Evolutionary conservation across 108 stramenopile species (phyloP), one percentile per base, ranked within the genome.

Genomic region (Skeletonema grethae): DNA sequence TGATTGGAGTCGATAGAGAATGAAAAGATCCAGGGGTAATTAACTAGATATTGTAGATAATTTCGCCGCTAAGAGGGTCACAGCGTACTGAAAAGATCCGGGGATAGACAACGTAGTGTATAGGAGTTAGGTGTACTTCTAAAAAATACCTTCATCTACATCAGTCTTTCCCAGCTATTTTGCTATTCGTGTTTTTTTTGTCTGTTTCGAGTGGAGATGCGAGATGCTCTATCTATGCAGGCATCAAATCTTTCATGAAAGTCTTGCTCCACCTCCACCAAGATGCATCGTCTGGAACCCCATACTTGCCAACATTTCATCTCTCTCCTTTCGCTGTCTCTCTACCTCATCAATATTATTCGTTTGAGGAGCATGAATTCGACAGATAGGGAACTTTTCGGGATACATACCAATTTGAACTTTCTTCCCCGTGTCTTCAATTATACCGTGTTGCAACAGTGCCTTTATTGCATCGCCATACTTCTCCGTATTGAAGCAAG

Each of bases 401-500:
- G 9, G 18, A 61, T 67, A 67, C n/a, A 5, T n/a, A 61, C 66
- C 66, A 61, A 67, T 61, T 29, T 67, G 57, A 28, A 67, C 16
- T 32, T 20, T 67, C 55, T 67, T 67, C 58, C 66, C 66, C 3
- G 61, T 67, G 15, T 67, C 66, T 10, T 10, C 15, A 24, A 67
- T 67, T 46, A 67, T 67, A 13, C 66, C 66, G 11, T 67, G 30
- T 62, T 32, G 58, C n/a, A 67, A 32, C 20, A 67, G 57, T 32
- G 66, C 66, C 4, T 61, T 62, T 13, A 67, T 57, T 5, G 29
- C 66, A 24, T 60, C 66, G 57, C 50, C 58, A 28, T 67, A 62
- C 25, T 67, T 67, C 18, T 62, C 61, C 0, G 57, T 67, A 61
- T 67, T 67, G 66, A 67, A 67, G 22, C 57, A 58, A 18, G 66